These are phyloP conservation scores for Saccharomycopsis schoenii DNA, from an alignment of 805 yeast species.

Conservation along the genomic window DNA sequence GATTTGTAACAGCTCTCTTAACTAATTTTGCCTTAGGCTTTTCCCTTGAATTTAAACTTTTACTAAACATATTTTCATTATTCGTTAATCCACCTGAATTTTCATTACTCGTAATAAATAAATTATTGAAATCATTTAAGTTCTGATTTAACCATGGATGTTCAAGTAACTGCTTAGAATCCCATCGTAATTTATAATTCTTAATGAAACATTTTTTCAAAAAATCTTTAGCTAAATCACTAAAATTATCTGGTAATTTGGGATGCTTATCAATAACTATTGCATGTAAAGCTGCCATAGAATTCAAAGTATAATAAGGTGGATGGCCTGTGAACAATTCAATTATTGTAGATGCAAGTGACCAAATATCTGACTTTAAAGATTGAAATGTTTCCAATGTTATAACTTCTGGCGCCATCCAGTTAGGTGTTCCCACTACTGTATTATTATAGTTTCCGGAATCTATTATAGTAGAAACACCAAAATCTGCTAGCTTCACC, in stretches of 20 bases:
- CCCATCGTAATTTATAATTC: constrained; percentile 48
- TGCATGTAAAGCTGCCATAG: constrained; percentile 75
- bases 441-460: constrained; percentile 34
- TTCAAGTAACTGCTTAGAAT: constrained; percentile 43
- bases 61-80: background rate
- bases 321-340: constrained; percentile 83
- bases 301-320: constrained; percentile 68
- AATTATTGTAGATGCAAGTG: constrained; percentile 87
- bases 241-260: constrained; percentile 47
- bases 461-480: constrained; percentile 49
- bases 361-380: constrained; percentile 86
- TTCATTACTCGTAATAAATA: background rate
- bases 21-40: background rate
- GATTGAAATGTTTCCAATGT: constrained; percentile 68
- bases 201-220: constrained; percentile 60
- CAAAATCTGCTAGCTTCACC: constrained; percentile 81
- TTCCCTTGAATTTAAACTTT: background rate
- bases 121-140: background rate
- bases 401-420: constrained; percentile 99
- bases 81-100: too few species aligned
- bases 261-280: constrained; percentile 70
- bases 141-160: constrained; percentile 49
- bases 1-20: background rate
- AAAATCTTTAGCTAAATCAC: constrained; percentile 43
- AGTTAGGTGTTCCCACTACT: constrained; percentile 91